A percentile compares a stretch with the other conserved stretches of the same genome.
Conservation (phyloP, 148 eudicot genomes). For the Selenicereus undatus region DNA sequence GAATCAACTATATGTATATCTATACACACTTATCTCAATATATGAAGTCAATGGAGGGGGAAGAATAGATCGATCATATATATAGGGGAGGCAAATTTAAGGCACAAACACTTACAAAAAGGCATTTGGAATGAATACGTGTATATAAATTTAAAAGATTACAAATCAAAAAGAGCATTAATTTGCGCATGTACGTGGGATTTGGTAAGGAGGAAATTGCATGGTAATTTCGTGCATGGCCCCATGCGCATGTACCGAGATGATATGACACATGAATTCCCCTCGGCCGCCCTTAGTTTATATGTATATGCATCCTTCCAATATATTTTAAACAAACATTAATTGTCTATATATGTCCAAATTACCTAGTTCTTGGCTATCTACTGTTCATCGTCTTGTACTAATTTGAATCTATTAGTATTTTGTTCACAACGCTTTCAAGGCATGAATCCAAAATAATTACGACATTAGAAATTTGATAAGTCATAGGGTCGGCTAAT, state of each 20-base stretch:
- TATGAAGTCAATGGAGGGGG: too few species aligned
- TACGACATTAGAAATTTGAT: background rate
- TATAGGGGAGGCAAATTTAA: too few species aligned
- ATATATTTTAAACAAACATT: background rate
- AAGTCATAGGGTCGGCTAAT: background rate
- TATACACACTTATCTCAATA: background rate
- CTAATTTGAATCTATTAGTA: background rate
- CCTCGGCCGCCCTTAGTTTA: background rate
- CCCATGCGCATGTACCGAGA: background rate
- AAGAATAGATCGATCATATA: too few species aligned
- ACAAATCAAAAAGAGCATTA: too few species aligned
- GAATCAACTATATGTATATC: background rate
- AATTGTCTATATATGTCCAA: background rate
- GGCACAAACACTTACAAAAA: too few species aligned
- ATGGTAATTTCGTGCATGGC: slow-evolving; percentile 49
- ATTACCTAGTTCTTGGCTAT: background rate
- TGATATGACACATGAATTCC: slow-evolving; percentile 12
- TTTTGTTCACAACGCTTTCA: background rate
- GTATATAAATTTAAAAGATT: too few species aligned
- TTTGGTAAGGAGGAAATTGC: slow-evolving; percentile 47
- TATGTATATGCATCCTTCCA: background rate
- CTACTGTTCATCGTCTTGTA: background rate
- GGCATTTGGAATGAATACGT: too few species aligned
- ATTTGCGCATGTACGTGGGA: slow-evolving; percentile 8
- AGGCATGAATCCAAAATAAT: background rate